phyloP scores from a whole-genome alignment of 345 rosid genomes.

The Moricandia arvensis region DNA sequence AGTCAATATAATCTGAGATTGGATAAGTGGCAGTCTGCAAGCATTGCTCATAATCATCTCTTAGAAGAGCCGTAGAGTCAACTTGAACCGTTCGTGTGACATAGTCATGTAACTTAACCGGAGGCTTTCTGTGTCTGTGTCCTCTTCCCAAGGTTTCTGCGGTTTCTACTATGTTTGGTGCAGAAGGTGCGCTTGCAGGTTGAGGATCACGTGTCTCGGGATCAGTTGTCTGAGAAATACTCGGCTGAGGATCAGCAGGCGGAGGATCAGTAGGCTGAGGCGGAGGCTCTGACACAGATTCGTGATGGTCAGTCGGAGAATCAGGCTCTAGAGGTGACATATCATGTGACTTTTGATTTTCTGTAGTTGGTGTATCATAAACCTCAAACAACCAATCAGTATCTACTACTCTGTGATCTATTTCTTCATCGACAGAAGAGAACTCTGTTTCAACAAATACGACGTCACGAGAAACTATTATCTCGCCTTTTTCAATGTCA shows the following conservation, averaged over 20 bases:
- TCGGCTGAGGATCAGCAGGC: too few species aligned
- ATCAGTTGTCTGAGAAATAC: too few species aligned
- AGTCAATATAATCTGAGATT: neutral
- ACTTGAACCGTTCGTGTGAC: neutral
- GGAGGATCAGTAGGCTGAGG: too few species aligned
- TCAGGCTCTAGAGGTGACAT: too few species aligned
- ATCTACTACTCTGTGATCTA: neutral
- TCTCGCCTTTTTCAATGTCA: neutral
- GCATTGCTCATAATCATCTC: too few species aligned
- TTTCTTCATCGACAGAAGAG: neutral
- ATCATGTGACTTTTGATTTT: too few species aligned
- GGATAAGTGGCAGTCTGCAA: too few species aligned
- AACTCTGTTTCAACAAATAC: neutral
- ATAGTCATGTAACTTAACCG: neutral
- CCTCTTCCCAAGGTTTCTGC: neutral
- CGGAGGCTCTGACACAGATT: too few species aligned
- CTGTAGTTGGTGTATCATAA: neutral
- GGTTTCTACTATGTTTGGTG: neutral
- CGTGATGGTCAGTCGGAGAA: too few species aligned
- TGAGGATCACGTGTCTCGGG: neutral
- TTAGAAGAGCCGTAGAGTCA: too few species aligned
- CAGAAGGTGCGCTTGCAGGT: too few species aligned
- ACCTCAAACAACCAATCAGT: neutral
- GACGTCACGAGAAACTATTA: neutral
- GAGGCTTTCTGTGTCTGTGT: neutral